Evolutionary conservation across 2,329 filamentous ascomycete species (phyloP).

Genomic region (Calonectria hongkongensis): DNA sequence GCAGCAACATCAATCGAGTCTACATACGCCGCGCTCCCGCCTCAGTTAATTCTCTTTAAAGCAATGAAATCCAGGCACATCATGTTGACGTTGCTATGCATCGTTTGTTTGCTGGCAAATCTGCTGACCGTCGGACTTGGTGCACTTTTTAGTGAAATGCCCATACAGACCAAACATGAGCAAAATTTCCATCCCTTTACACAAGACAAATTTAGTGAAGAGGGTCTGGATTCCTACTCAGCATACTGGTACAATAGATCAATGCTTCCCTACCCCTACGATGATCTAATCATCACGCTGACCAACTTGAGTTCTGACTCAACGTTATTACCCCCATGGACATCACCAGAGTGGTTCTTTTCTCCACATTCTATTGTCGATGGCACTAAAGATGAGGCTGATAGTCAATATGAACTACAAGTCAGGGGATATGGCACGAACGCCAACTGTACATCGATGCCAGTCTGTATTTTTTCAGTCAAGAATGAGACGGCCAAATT

Average conservation of each 20-base stretch:
- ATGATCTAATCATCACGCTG: neutral
- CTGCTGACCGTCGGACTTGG: conserved; percentile 20
- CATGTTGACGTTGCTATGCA: conserved; percentile 3
- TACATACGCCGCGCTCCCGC: conserved; percentile 28
- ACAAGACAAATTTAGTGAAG: neutral
- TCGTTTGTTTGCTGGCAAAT: conserved; percentile 9
- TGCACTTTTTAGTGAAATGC: conserved; percentile 28
- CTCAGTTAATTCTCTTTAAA: conserved; percentile 17
- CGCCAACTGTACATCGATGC: neutral
- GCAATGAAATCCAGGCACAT: conserved; percentile 16
- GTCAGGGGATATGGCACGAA: neutral
- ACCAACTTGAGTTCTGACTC: conserved; percentile 5
- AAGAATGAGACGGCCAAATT: neutral
- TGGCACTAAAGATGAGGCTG: no score
- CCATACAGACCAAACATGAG: neutral
- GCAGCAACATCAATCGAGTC: conserved; percentile 5
- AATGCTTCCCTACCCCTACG: no score
- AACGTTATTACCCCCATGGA: conserved; percentile 12
- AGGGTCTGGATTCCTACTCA: neutral
- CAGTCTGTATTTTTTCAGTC: neutral
- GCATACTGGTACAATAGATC: neutral
- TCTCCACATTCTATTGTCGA: neutral
- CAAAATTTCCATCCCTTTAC: neutral
- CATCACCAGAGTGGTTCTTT: conserved; percentile 18
- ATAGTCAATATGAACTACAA: neutral